Conservation (phyloP, 1,139 yeast genomes). For the Zygosaccharomyces pseudobailii region DNA sequence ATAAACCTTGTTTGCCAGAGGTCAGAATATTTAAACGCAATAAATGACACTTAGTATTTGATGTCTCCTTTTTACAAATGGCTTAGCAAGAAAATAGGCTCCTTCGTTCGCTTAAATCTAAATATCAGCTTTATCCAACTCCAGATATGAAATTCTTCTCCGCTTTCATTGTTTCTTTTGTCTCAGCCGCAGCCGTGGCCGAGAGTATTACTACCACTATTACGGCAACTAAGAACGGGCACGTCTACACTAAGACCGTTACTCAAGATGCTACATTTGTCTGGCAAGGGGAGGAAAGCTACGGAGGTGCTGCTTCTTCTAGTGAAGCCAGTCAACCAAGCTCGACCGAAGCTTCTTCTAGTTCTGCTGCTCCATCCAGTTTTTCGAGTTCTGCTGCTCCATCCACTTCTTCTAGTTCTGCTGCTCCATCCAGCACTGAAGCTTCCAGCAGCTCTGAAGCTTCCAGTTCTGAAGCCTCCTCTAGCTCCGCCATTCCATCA, state of each 20-base stretch:
- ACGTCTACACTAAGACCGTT: slow-evolving; percentile 9
- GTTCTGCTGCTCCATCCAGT: background rate
- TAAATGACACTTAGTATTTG: background rate
- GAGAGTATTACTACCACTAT: slow-evolving; percentile 16
- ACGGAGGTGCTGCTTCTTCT: background rate
- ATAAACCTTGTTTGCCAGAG: background rate
- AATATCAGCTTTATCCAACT: background rate
- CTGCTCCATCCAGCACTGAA: background rate
- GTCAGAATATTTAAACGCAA: background rate
- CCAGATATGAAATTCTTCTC: background rate
- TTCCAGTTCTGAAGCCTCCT: background rate
- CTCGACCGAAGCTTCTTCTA: background rate
- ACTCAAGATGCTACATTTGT: slow-evolving; percentile 8
- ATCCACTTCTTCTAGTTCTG: too few species aligned
- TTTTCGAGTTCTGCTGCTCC: background rate
- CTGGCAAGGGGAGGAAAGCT: slow-evolving; percentile 5
- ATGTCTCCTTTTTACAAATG: background rate
- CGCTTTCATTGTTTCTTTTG: background rate
- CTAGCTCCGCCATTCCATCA: background rate
- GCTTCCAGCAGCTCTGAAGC: background rate
- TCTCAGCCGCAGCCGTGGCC: slow-evolving; percentile 5
- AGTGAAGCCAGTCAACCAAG: background rate
- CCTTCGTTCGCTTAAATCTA: background rate
- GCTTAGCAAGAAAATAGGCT: background rate
- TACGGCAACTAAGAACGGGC: slow-evolving; percentile 14